These are phyloP conservation scores for Podochytrium sp. DNA, from an alignment of 192 early-diverging fungal species.

Conservation along the genomic window DNA sequence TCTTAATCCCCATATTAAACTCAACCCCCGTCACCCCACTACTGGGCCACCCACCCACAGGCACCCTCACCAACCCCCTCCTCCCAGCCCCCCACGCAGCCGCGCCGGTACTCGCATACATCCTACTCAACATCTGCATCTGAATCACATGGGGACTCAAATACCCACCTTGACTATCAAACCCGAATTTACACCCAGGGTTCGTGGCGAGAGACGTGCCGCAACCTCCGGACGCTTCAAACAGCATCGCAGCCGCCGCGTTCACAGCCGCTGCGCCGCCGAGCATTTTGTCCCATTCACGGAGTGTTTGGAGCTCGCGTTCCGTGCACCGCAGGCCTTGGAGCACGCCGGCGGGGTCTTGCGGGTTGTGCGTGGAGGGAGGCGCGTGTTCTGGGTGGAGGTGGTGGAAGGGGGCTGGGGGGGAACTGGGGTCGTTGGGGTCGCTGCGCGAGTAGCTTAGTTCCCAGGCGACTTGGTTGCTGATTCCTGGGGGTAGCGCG, in stretches of 20 bases:
- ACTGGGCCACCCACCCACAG: slow-evolving; percentile 26
- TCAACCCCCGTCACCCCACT: slow-evolving; percentile 6
- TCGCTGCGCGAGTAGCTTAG: slow-evolving; percentile 18
- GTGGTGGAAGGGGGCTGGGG: neutral
- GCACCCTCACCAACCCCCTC: slow-evolving; percentile 12
- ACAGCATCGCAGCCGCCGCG: slow-evolving; percentile 10
- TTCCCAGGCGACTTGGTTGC: slow-evolving; percentile 28
- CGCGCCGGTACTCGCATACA: slow-evolving; percentile 12
- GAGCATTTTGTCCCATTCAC: slow-evolving; percentile 21
- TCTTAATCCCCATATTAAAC: slow-evolving; percentile 28
- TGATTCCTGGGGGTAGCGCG: slow-evolving; percentile 29
- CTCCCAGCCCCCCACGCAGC: slow-evolving; percentile 23
- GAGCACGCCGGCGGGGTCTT: neutral
- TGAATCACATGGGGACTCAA: slow-evolving; percentile 26
- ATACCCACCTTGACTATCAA: slow-evolving; percentile 13
- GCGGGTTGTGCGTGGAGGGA: neutral
- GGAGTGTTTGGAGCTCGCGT: slow-evolving; percentile 23
- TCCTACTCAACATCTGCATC: slow-evolving; percentile 26
- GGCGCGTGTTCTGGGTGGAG: neutral
- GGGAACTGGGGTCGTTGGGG: neutral
- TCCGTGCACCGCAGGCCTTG: slow-evolving; percentile 3
- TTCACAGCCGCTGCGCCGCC: slow-evolving; percentile 18
- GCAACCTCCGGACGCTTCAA: neutral
- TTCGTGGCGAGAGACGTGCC: neutral
- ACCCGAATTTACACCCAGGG: neutral